Evolutionary conservation across 192 early-diverging fungal genomes (phyloP), one percentile per base, ranked within the genome.

Genomic region (Gaertneriomyces semiglobifer): DNA sequence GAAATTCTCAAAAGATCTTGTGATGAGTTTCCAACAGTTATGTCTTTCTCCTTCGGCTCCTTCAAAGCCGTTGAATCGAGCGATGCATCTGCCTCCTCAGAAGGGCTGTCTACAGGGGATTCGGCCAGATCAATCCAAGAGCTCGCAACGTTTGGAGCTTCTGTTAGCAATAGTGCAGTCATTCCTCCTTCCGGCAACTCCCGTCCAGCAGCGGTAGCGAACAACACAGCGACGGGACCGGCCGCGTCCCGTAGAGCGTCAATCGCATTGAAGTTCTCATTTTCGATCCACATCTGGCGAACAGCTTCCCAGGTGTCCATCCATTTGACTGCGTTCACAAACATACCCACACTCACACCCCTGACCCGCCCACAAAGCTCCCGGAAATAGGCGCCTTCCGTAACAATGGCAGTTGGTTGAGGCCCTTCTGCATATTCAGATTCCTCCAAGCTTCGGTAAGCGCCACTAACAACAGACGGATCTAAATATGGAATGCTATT

Each of bases 321-420:
- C 80, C 81, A 87, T 12, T 58, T 45, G 2, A 69, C 43, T 8
- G 80, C 76, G 60, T 85, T 85, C 12, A 70, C 52, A 63, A 85
- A 86, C 48, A 82, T 80, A 0, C 83, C 85, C 14, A 83, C 78
- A 33, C 85, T 46, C 12, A 65, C 63, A 44, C 84, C 85, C 10
- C 85, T 76, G 16, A 86, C 79, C 20, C 85, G 65, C 20, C 84
- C 85, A 56, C 79, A 82, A 1, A 84, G 18, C 63, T 86, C 85
- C 10, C 73, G 65, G 48, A 84, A 87, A 63, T 84, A 87, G 12
- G 61, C 74, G 25, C 79, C 77, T 44, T 87, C 85, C 9, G 62
- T 61, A 43, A 87, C 66, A 44, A 87, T 86, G 7, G 61, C 19
- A n/a, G 70, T 74, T 7, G 85, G 51, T 51, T 78, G 77, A 0